Evolutionary conservation across 2,329 filamentous ascomycete species (phyloP), one percentile per base, ranked within the genome.

Genomic region (Cladorrhinum sp.): DNA sequence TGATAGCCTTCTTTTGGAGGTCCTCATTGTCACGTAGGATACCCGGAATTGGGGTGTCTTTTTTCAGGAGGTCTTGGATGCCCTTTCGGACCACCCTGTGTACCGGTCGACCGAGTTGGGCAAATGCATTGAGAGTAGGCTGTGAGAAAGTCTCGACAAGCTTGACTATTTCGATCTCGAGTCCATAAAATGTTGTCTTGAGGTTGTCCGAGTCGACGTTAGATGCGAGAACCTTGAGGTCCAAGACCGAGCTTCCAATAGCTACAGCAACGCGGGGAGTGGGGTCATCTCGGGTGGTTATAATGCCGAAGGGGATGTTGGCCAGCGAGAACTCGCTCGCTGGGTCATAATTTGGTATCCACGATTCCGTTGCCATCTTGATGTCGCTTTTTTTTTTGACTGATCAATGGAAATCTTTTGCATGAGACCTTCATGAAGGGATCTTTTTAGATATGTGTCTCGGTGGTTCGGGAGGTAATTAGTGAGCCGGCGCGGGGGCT

Each of bases 241-340:
- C 87, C 28, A 92, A 75, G 1, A 84, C 85, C 72, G 87, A 78
- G 18, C 85, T 80, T 53, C 89, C 89, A 69, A 92, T 87, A 28
- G 88, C 88, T 58, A 89, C 79, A 21, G 87, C 89, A 79, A 36
- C 80, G 81, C 58, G 80, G 73, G 33, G 77, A 64, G 36, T 76
- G 75, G 2, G 76, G 74, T 59, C 72, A 52, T 61, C 63, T 18
- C 76, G 67, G 9, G 83, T 86, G 50, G 82, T 85, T 68, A 92
- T 88, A 73, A 92, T 86, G 63, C 89, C 89, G 69, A 92, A 92
- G 1, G 89, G 89, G 57, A 92, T 85, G 72, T 92, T 92, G 66
- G 85, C 82, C 55, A 92, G 78, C 12, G 89, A 91, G 75, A 92
- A 92, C 69, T 86, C 85, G 60, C 83, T 87, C 60, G 79, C 77